A percentile compares a stretch with the other conserved stretches of the same genome.
phyloP scores from a whole-genome alignment of 1,139 yeast genomes.

The Magnusiomyces suaveolens region DNA sequence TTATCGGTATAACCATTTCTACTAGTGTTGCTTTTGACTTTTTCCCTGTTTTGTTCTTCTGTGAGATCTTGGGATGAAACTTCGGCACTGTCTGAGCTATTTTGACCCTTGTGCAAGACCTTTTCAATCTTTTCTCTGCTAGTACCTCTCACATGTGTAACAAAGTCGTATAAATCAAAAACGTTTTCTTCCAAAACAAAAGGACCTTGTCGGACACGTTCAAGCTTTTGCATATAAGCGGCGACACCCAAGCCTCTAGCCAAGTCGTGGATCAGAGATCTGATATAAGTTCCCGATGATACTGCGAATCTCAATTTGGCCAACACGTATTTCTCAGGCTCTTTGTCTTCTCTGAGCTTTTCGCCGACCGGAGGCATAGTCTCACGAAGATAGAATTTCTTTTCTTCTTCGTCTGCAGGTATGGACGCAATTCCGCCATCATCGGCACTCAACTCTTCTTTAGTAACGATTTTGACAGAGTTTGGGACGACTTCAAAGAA shows the following conservation, averaged over 20 bases:
- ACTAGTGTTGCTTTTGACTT: neutral
- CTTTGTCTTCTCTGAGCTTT: neutral
- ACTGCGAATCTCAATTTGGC: constrained; percentile 69
- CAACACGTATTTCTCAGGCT: neutral
- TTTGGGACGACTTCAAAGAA: constrained; percentile 47
- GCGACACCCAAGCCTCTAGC: constrained; percentile 74
- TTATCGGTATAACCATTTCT: neutral
- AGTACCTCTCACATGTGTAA: neutral
- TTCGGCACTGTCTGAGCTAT: neutral
- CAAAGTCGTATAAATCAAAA: constrained; percentile 55
- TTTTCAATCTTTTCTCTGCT: neutral
- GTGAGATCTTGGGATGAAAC: too few species aligned
- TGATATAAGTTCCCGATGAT: constrained; percentile 90
- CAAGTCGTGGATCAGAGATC: constrained; percentile 80
- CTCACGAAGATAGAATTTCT: constrained; percentile 5
- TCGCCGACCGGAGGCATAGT: constrained; percentile 1
- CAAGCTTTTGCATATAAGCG: constrained; percentile 82
- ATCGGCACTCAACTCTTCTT: neutral
- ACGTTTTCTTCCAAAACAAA: constrained; percentile 72
- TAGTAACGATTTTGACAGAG: constrained; percentile 1
- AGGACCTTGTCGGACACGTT: constrained; percentile 66
- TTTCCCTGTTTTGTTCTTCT: neutral
- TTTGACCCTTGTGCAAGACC: neutral
- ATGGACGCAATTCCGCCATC: constrained; percentile 29
- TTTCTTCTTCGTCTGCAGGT: constrained; percentile 34